Base-by-base conservation (phyloP, 306 rosid genomes). In the Fagus sylvatica region DNA sequence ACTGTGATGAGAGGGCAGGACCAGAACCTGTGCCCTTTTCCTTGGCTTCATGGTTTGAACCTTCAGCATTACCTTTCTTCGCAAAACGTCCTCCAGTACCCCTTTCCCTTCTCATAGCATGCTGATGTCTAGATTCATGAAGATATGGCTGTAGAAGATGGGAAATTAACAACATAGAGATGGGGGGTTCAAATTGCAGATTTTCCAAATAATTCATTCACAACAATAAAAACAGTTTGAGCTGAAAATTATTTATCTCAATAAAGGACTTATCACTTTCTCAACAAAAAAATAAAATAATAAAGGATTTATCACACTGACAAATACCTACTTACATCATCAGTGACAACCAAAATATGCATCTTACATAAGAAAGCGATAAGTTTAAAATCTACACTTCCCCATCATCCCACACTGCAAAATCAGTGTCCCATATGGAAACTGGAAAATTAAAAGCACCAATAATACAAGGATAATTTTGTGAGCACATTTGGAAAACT, bases 71-170 rank as follows among this genome's bases (percentile, higher is more conserved):
- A 46, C 49, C 59, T 81, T 92, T 95, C 91, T 89, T 95, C 34
- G 97, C 98, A 83, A 95, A 95, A 7, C 98, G 98, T 42, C 98
- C 98, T 72, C 98, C 98, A 0, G 46, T 95, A 37, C 98, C 91
- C 77, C 98, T 89, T n/a, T 87, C 97, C 88, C 98, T 85, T 79
- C 98, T 86, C 93, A 95, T 79, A 74, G 98, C 98, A 89, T 95
- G 98, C 86, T 89, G 98, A 74, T 95, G 98, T 37, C 98, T 88
- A 73, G 98, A 95, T 84, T 95, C 98, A 75, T 92, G 98, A 72
- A 95, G 98, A 85, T 95, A 95, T 3, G 98, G 97, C 98, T 95
- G 90, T 4, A 61, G 53, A 78, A 80, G 53, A 85, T 48, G 22
- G 74, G 43, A 78, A 19, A 80, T 81, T 30, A 82, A 73, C 75